Percentiles rank a stretch among this genome's conserved stretches.
These are phyloP conservation scores for Sporothrix euskadiensis DNA, from an alignment of 2,329 filamentous ascomycete genomes.

Conservation along the genomic window DNA sequence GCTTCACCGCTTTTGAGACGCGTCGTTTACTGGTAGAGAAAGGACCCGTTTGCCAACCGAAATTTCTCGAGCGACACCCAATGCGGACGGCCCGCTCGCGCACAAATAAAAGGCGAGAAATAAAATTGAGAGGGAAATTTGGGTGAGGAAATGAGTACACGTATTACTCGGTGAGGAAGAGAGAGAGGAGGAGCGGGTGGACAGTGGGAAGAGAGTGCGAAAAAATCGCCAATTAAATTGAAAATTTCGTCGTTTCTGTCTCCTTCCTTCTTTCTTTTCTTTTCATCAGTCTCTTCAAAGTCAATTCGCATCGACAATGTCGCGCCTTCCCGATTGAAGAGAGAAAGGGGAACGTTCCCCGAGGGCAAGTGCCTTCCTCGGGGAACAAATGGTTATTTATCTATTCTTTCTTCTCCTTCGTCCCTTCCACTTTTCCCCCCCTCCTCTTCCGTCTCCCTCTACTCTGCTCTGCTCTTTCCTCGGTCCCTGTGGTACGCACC, in stretches of 20 bases:
- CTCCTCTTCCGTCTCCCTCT: no score
- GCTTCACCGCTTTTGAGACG: background rate
- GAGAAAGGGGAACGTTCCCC: background rate
- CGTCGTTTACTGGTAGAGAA: background rate
- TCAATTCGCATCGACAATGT: background rate
- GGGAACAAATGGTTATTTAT: background rate
- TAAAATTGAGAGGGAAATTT: background rate
- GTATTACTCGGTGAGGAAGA: no score
- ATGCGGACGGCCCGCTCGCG: background rate
- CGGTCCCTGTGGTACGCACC: background rate
- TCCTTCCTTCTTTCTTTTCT: background rate
- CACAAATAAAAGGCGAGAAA: background rate
- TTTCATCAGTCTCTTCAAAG: background rate
- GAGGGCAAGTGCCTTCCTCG: slow-evolving; percentile 10
- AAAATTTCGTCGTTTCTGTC: slow-evolving; percentile 1
- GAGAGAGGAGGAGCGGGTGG: background rate
- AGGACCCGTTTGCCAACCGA: background rate
- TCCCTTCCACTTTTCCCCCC: background rate
- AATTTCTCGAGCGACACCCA: slow-evolving; percentile 14
- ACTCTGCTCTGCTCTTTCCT: background rate
- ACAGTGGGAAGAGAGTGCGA: background rate
- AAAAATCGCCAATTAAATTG: slow-evolving; percentile 1
- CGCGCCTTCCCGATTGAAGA: slow-evolving; percentile 13
- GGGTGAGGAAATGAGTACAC: no score
- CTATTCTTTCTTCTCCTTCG: background rate